These are phyloP conservation scores for Crithidia bombi DNA, from an alignment of 208 protist genomes.

Conservation along the genomic window DNA sequence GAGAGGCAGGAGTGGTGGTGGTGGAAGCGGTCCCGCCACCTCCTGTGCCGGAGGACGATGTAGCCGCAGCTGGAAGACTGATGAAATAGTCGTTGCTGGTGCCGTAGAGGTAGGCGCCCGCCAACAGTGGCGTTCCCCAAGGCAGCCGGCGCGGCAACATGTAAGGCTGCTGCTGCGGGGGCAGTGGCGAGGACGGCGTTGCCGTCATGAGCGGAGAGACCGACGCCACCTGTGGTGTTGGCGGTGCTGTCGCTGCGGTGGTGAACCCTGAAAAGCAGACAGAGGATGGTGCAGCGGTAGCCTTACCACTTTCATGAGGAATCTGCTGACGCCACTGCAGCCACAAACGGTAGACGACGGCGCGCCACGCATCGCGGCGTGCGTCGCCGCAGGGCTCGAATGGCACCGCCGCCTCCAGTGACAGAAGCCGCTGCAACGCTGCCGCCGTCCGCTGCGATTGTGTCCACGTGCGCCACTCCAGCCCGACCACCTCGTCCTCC, in stretches of 20 bases:
- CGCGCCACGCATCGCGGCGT: constrained; percentile 30
- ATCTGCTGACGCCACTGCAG: constrained; percentile 38
- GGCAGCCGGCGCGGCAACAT: constrained; percentile 27
- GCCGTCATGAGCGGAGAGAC: not conserved
- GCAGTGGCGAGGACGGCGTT: not conserved
- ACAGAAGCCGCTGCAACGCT: constrained; percentile 72
- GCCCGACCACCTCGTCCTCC: constrained; percentile 58
- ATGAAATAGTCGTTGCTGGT: constrained; percentile 82
- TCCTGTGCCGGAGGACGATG: too few relatives aligned
- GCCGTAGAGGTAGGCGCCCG: constrained; percentile 62
- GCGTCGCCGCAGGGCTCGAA: constrained; percentile 36
- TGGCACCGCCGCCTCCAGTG: constrained; percentile 74
- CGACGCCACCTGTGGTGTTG: too few relatives aligned
- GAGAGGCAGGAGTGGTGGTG: not conserved
- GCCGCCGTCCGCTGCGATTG: constrained; percentile 69
- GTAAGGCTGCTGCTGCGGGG: not conserved
- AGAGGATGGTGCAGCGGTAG: not conserved
- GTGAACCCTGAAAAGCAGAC: too few relatives aligned
- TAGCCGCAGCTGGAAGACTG: constrained; percentile 26
- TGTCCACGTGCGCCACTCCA: constrained; percentile 78
- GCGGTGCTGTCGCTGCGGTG: not conserved
- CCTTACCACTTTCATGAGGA: not conserved
- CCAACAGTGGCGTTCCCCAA: constrained; percentile 71
- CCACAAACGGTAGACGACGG: constrained; percentile 42
- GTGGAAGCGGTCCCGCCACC: too few relatives aligned